A percentile compares a stretch with the other conserved stretches of the same genome.
phyloP scores from a whole-genome alignment of 176 grass and related monocot genomes.

The Oryza longistaminata region DNA sequence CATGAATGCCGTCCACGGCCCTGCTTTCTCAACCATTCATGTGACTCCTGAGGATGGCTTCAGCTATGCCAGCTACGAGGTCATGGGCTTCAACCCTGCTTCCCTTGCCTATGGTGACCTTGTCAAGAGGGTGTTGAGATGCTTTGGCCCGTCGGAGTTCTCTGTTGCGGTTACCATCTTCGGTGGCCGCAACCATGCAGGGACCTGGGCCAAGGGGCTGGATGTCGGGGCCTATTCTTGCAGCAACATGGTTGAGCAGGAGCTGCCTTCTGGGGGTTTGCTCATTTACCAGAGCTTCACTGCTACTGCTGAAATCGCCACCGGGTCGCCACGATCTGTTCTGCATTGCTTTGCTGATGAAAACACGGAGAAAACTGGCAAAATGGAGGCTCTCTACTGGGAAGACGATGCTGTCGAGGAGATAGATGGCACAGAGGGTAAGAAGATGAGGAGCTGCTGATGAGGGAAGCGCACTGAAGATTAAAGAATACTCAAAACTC shows the following conservation, averaged over 20 bases:
- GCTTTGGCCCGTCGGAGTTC: constrained; percentile 50
- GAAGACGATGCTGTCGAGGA: constrained; percentile 24
- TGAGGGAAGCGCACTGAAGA: neutral
- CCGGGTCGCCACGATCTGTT: constrained; percentile 27
- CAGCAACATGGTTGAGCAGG: constrained; percentile 47
- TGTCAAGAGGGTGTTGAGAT: constrained; percentile 48
- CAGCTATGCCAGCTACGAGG: constrained; percentile 60
- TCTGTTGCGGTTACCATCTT: constrained; percentile 53
- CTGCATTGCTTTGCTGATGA: constrained; percentile 23
- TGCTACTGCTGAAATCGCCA: neutral
- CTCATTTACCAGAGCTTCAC: constrained; percentile 55
- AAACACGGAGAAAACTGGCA: neutral
- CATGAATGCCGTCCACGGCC: constrained; percentile 52
- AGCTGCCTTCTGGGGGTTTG: constrained; percentile 38
- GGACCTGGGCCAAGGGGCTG: constrained; percentile 38
- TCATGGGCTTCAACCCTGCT: constrained; percentile 47
- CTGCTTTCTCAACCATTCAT: constrained; percentile 55
- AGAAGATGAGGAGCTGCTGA: constrained; percentile 29
- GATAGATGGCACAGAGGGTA: neutral
- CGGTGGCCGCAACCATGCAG: constrained; percentile 8
- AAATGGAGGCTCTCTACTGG: neutral
- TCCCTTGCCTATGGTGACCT: constrained; percentile 24
- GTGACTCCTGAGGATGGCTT: constrained; percentile 61
- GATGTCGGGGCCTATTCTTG: constrained; percentile 37
- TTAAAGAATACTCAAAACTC: neutral